phyloP scores from a whole-genome alignment of 805 yeast genomes.

The Kodamaea lidongshanica region DNA sequence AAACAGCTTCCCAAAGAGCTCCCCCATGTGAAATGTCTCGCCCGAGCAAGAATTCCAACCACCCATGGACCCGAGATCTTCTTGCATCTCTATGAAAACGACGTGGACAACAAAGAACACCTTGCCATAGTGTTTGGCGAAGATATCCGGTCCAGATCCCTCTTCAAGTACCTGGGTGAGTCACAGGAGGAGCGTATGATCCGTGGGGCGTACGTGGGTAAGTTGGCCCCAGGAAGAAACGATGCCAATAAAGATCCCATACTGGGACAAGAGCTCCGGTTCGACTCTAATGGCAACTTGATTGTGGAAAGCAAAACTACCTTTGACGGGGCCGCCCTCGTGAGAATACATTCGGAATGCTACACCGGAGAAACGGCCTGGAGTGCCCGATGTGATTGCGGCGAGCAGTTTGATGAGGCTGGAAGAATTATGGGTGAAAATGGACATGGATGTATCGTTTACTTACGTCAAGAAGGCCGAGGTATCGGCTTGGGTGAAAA shows the following conservation, averaged over 20 bases:
- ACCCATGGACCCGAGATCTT: conserved; percentile 92
- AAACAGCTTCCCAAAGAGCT: conserved; percentile 42
- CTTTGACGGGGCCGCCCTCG: conserved; percentile 49
- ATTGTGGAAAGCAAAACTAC: conserved; percentile 20
- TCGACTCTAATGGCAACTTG: conserved; percentile 30
- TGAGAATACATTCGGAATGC: conserved; percentile 93
- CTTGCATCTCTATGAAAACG: conserved; percentile 80
- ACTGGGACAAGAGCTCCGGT: conserved; percentile 19
- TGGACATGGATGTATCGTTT: conserved; percentile 92
- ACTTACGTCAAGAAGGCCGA: conserved; percentile 95
- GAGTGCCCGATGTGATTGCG: conserved; percentile 99
- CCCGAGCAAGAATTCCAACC: conserved; percentile 95
- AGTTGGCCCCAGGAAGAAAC: conserved; percentile 77
- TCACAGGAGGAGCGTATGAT: conserved; percentile 93
- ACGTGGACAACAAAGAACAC: conserved; percentile 88
- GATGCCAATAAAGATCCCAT: conserved; percentile 55
- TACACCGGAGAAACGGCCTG: conserved; percentile 99
- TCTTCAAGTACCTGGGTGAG: conserved; percentile 64
- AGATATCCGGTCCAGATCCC: conserved; percentile 69
- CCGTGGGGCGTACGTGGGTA: conserved; percentile 96
- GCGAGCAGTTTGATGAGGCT: conserved; percentile 98
- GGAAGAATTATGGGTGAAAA: conserved; percentile 83
- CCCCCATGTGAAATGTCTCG: conserved; percentile 80
- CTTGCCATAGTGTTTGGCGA: conserved; percentile 96
- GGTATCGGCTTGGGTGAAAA: conserved; percentile 99